phyloP scores from a whole-genome alignment of 116 monocot species.

The Phalaenopsis hybrid region DNA sequence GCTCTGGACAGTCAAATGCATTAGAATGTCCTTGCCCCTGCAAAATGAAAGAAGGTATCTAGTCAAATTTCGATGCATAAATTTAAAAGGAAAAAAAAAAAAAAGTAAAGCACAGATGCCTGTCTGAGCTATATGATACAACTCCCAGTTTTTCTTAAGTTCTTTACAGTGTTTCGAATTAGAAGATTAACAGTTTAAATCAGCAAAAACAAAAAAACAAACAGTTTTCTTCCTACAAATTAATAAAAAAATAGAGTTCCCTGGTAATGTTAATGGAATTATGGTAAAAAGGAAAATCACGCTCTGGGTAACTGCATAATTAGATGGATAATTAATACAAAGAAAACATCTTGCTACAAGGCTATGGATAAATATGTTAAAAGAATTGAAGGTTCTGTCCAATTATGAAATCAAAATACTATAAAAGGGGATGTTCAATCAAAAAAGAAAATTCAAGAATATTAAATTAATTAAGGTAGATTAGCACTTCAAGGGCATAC shows the following conservation, averaged over 20 bases:
- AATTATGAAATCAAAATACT: not conserved
- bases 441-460: not conserved
- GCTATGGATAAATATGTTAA: not conserved
- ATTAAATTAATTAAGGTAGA: no score
- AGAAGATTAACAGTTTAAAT: conserved; percentile 2
- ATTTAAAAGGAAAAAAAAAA: not conserved
- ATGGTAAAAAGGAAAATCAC: not conserved
- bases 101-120: not conserved
- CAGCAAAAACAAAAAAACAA: conserved; percentile 1
- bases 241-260: not conserved
- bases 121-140: not conserved
- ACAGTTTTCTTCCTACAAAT: not conserved
- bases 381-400: not conserved
- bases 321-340: not conserved
- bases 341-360: not conserved
- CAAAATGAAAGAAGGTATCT: not conserved
- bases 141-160: not conserved
- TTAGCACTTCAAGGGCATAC: no score
- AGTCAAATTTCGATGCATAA: not conserved
- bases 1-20: conserved; percentile 59
- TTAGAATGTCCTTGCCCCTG: conserved; percentile 44
- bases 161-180: not conserved
- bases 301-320: not conserved
- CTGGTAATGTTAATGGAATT: not conserved
- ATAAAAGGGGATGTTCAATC: not conserved